Evolutionary conservation across 768 basidiomycete genomes (phyloP).

Genomic region (Vishniacozyma victoriae): DNA sequence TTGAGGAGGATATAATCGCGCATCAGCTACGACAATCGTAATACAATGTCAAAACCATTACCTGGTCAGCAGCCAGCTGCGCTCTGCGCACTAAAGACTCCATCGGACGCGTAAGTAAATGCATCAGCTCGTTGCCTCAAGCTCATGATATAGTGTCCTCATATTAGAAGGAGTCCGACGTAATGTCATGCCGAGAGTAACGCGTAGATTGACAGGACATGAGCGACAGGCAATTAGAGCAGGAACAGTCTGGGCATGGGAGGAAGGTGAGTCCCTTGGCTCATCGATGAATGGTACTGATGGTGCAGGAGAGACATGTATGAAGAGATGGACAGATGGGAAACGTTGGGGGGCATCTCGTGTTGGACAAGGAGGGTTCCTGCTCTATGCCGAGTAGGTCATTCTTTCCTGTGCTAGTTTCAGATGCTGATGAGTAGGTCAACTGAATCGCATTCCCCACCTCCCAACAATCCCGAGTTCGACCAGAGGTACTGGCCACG

Average conservation of each 20-base stretch:
- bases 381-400: conserved; percentile 41
- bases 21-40: too few relatives aligned
- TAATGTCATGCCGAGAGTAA: conserved; percentile 39
- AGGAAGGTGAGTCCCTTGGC: conserved; percentile 31
- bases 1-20: too few relatives aligned
- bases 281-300: background rate
- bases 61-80: conserved; percentile 43
- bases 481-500: too few relatives aligned
- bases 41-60: too few relatives aligned
- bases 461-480: conserved; percentile 10
- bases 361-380: conserved; percentile 39
- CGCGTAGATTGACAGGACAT: conserved; percentile 40
- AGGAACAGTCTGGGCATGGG: conserved; percentile 45
- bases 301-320: conserved; percentile 39
- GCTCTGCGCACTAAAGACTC: conserved; percentile 35
- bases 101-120: conserved; percentile 41
- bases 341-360: conserved; percentile 38
- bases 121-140: background rate
- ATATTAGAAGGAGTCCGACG: conserved; percentile 41
- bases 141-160: conserved; percentile 23
- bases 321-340: conserved; percentile 43
- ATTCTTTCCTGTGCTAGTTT: background rate
- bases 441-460: conserved; percentile 16
- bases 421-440: conserved; percentile 5
- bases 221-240: conserved; percentile 37